These are phyloP conservation scores for Alnus rubra DNA, from an alignment of 306 rosid genomes.

Conservation along the genomic window DNA sequence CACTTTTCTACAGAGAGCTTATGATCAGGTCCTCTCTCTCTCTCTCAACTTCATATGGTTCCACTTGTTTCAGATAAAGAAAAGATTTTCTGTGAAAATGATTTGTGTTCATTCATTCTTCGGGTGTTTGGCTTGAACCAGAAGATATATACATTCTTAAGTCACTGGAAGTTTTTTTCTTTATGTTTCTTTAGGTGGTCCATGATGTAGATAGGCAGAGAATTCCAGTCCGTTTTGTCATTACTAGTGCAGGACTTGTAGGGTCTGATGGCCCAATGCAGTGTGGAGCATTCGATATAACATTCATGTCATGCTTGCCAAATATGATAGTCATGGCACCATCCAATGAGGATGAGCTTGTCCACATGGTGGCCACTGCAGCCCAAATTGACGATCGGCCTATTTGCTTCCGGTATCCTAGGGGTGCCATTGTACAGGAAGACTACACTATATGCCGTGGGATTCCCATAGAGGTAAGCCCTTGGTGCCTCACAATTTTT, in stretches of 20 bases:
- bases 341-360: constrained; percentile 77
- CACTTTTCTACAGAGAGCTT: constrained; percentile 84
- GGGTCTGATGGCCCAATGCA: constrained; percentile 89
- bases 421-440: constrained; percentile 57
- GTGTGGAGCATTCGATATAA: constrained; percentile 88
- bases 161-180: constrained; percentile 1
- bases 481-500: constrained; percentile 6
- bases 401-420: constrained; percentile 88
- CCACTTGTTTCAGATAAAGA: not conserved
- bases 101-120: not conserved
- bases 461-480: constrained; percentile 71
- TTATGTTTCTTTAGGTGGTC: constrained; percentile 52
- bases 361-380: constrained; percentile 89
- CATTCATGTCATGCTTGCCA: constrained; percentile 92
- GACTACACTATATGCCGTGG: constrained; percentile 44
- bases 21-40: constrained; percentile 67
- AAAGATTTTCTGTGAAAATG: not conserved
- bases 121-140: not conserved
- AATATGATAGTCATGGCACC: constrained; percentile 99
- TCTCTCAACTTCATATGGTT: not conserved
- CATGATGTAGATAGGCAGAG: constrained; percentile 91
- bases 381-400: constrained; percentile 64
- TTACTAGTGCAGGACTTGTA: constrained; percentile 86
- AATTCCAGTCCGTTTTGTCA: constrained; percentile 86
- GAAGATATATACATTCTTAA: constrained; percentile 4